Evolutionary conservation across 225 moss, liverwort and hornwort species (phyloP).

Genomic region (Asterella californica): DNA sequence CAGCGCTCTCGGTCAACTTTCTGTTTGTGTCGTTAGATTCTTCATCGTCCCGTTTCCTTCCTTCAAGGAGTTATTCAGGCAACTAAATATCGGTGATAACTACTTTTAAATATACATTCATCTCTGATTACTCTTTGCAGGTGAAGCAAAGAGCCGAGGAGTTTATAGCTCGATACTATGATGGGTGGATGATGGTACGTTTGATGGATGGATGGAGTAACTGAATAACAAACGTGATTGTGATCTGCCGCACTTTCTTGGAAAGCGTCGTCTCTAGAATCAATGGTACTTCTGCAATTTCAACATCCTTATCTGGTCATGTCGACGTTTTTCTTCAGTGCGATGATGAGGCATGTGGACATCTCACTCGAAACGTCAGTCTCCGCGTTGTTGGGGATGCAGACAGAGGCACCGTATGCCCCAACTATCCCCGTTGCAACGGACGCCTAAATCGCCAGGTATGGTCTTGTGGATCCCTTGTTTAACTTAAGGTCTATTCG

Average conservation of each 20-base stretch:
- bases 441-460: conserved; percentile 82
- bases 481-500: too few relatives aligned
- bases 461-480: not conserved
- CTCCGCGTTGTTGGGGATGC: conserved; percentile 81
- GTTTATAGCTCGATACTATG: conserved; percentile 79
- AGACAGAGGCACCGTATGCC: conserved; percentile 88
- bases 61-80: not conserved
- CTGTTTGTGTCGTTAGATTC: not conserved
- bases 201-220: not conserved
- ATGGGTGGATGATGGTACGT: conserved; percentile 80
- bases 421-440: conserved; percentile 90
- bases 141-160: conserved; percentile 92
- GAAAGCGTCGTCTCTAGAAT: not conserved
- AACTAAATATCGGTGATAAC: not conserved
- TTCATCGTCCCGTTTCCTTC: not conserved
- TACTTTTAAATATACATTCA: not conserved
- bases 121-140: conserved; percentile 32
- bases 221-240: too few relatives aligned
- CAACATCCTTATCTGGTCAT: not conserved
- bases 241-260: too few relatives aligned
- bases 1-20: not conserved
- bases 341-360: conserved; percentile 96
- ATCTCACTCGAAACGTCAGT: conserved; percentile 68
- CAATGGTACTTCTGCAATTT: not conserved
- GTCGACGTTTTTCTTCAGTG: conserved; percentile 47